Base-by-base conservation (phyloP, 2,329 filamentous ascomycete genomes). In the Diaporthe australafricana region DNA sequence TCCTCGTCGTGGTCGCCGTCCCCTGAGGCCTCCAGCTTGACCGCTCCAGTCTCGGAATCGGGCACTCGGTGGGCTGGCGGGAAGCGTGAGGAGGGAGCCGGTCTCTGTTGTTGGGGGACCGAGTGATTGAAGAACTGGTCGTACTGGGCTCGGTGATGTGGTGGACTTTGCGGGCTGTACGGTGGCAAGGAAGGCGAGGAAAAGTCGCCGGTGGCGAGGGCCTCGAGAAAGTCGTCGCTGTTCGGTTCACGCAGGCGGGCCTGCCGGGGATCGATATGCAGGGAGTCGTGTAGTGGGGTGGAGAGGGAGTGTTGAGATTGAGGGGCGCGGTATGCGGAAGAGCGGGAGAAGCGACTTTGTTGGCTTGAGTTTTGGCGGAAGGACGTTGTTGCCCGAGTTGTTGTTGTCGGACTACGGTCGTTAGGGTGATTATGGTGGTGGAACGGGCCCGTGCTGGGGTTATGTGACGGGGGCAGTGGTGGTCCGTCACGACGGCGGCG, bases 151-250 rank as follows among this genome's bases (percentile, higher is more conserved):
- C 27, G 55, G 16, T 35, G 69, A 25, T 56, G 60, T 12, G 50
- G 40, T 12, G 68, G 35, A 11, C 73, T 77, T 38, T 38, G 66
- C 16, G 68, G 35, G 17, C 74, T 77, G 55, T 76, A 70, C 2
- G 78, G 76, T 8, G 78, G 78, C 20, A 80, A 70, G 16, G 78
- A 79, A 11, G 78, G 77, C 25, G 78, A 80, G n/a, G 78, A 76
- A 56, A 80, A 80, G 53, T 78, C 71, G 40, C 73, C 73, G 20
- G 70, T 74, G 50, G 73, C 76, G 27, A 80, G 67, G 25, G 74
- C 42, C 22, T 71, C 9, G 35, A 79, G 52, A 17, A 69, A 65
- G 55, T 79, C 76, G 74, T 79, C 77, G 47, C 57, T 73, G 55
- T 53, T 71, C 48, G 62, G 63, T 20, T 74, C 63, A 42, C 42